phyloP scores from a whole-genome alignment of 805 yeast genomes.

The Wickerhamomyces ciferrii region DNA sequence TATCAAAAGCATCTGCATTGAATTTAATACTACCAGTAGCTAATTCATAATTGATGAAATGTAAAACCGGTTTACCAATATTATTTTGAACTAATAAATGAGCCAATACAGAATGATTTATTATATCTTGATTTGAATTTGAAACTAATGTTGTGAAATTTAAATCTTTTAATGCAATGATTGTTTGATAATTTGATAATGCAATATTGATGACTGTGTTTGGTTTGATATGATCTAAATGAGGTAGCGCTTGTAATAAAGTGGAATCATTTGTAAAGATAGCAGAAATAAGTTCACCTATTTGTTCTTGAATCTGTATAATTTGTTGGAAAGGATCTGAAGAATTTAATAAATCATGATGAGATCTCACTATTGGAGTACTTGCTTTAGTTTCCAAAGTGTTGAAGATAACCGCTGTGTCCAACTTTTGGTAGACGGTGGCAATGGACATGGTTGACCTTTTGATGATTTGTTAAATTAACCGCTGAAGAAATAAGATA shows the following conservation, averaged over 20 bases:
- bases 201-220: conserved; percentile 56
- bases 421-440: background rate
- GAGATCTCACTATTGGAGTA: background rate
- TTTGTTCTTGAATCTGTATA: background rate
- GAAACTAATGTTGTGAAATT: conserved; percentile 64
- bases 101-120: conserved; percentile 51
- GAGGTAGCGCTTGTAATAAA: conserved; percentile 57
- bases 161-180: conserved; percentile 71
- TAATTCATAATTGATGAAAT: conserved; percentile 46
- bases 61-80: conserved; percentile 56
- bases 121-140: conserved; percentile 48
- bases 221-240: conserved; percentile 38
- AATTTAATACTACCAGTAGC: conserved; percentile 10
- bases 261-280: conserved; percentile 49
- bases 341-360: background rate
- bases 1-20: background rate
- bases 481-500: too few relatives aligned
- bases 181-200: conserved; percentile 60
- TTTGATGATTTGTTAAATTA: background rate
- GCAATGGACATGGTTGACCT: background rate
- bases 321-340: background rate
- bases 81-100: conserved; percentile 44
- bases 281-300: background rate
- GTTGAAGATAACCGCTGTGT: conserved; percentile 7
- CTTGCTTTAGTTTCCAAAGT: background rate